These are phyloP conservation scores for Bertia moriformis DNA, from an alignment of 2,329 filamentous ascomycete species.

Conservation along the genomic window DNA sequence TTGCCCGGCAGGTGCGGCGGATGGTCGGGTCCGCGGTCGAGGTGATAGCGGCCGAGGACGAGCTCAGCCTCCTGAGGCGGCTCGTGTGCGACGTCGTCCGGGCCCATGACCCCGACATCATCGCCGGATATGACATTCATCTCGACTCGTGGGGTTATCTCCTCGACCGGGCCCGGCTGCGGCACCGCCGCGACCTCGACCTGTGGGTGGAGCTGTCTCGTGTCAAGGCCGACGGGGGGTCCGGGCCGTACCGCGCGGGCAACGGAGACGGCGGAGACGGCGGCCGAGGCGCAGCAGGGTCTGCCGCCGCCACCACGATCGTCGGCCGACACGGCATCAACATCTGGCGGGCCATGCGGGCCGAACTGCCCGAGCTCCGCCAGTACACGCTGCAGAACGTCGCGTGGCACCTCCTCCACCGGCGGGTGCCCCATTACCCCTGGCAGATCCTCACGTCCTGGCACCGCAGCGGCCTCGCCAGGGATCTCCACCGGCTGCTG, in stretches of 20 bases:
- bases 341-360: constrained; percentile 88
- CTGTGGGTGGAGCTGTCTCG: constrained; percentile 87
- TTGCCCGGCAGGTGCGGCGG: neutral
- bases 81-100: constrained; percentile 71
- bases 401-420: constrained; percentile 76
- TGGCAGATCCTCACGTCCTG: constrained; percentile 67
- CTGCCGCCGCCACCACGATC: constrained; percentile 80
- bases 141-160: constrained; percentile 89
- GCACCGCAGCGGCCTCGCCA: constrained; percentile 56
- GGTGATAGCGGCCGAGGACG: constrained; percentile 65
- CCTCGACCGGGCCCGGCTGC: constrained; percentile 71
- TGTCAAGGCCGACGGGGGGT: no score
- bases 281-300: constrained; percentile 86
- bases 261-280: constrained; percentile 72
- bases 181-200: constrained; percentile 81
- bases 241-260: constrained; percentile 51
- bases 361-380: constrained; percentile 76
- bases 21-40: constrained; percentile 30
- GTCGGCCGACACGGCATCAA: constrained; percentile 94
- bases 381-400: constrained; percentile 97
- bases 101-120: constrained; percentile 71
- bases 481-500: constrained; percentile 60
- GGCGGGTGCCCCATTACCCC: constrained; percentile 74
- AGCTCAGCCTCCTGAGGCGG: constrained; percentile 73
- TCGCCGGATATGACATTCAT: constrained; percentile 91